A percentile compares a stretch with the other conserved stretches of the same genome.
Conservation (phyloP, 768 basidiomycete genomes). For the Rhodotorula toruloides region DNA sequence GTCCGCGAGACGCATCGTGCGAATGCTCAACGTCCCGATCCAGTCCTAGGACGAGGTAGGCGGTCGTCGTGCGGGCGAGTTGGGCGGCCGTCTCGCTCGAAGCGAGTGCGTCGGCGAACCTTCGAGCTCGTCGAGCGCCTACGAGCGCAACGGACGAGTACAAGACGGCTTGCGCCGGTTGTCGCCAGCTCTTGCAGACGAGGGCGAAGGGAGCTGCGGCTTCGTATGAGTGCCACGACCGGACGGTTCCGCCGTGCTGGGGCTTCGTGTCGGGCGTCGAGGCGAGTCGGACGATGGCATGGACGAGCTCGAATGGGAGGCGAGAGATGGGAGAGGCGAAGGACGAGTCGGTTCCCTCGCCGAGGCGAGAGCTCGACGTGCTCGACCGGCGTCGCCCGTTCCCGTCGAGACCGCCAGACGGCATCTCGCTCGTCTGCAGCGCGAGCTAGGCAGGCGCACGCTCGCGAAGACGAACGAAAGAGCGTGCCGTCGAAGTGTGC, state of each 20-base stretch:
- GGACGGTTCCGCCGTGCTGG: not conserved
- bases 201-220: not conserved
- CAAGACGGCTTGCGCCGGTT: conserved; percentile 1
- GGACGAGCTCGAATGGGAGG: conserved; percentile 4
- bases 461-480: too few relatives aligned
- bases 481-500: too few relatives aligned
- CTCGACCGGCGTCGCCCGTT: not conserved
- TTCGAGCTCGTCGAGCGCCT: not conserved
- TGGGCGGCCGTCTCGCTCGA: too few relatives aligned
- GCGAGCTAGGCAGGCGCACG: too few relatives aligned
- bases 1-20: not conserved
- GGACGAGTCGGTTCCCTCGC: not conserved
- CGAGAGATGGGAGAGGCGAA: too few relatives aligned
- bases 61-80: not conserved
- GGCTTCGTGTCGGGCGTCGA: not conserved
- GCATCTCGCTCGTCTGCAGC: too few relatives aligned
- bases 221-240: conserved; percentile 1
- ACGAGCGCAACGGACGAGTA: conserved; percentile 7
- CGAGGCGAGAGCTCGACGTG: too few relatives aligned
- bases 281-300: not conserved
- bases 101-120: not conserved
- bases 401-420: too few relatives aligned
- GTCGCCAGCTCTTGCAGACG: not conserved
- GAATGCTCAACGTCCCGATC: not conserved
- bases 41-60: conserved; percentile 1